Evolutionary conservation across 2,329 filamentous ascomycete species (phyloP), one percentile per base, ranked within the genome.

Genomic region (Teratosphaeriaceae sp.): DNA sequence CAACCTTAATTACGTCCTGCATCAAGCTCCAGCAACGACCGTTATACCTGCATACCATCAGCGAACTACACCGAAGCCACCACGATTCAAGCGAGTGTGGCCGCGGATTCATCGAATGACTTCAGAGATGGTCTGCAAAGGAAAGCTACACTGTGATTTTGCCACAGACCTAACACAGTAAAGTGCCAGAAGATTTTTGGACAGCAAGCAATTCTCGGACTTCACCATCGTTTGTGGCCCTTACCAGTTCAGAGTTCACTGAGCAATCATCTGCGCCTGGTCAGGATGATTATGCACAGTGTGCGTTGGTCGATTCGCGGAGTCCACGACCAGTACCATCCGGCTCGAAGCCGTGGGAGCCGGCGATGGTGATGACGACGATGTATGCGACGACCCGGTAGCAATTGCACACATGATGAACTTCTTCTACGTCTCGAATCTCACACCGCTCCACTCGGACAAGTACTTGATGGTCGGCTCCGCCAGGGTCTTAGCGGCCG

Each of bases 401-500:
- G n/a, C 39, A 21, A 18, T 2, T 8, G 45, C 48, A 38, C 30
- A 41, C 15, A 55, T 58, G 52, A 46, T 59, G 6, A 33, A 59
- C 16, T 59, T 50, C 47, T 48, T 59, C 42, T 60, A 60, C 35
- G 41, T 51, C 22, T 39, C 52, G 15, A 49, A 56, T 49, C 57
- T 36, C 54, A 31, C 15, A 8, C 29, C 7, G 29, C 15, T 27
- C 24, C 24, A n/a, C n/a, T n/a, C n/a, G n/a, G n/a, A n/a, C n/a
- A n/a, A n/a, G n/a, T n/a, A n/a, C n/a, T n/a, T n/a, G n/a, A n/a
- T n/a, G n/a, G n/a, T n/a, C n/a, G n/a, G n/a, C 43, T 31, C 6
- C 7, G 29, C 29, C 8, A 8, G 16, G 27, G 62, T 70, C 27
- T 70, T 69, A 49, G 66, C 66, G 15, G 63, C 67, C 27, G 67